Percentiles rank a stretch among this genome's conserved stretches.
Conservation (phyloP, 2,329 filamentous ascomycete genomes). For the Paraphaeosphaeria minitans region DNA sequence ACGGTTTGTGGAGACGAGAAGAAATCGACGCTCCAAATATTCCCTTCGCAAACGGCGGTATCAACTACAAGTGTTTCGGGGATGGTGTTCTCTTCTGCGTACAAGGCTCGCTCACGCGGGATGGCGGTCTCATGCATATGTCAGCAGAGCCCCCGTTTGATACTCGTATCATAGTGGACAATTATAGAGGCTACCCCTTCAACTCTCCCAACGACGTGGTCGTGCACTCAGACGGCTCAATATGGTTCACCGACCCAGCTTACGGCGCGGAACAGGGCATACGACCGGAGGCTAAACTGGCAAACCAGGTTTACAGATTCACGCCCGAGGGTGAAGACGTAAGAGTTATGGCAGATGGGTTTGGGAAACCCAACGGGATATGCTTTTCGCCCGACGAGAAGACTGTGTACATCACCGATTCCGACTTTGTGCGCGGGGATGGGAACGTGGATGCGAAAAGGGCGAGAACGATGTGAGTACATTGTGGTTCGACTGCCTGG, state of each 20-base stretch:
- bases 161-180: constrained; percentile 39
- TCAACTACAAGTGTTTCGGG: constrained; percentile 39
- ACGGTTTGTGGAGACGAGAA: constrained; percentile 11
- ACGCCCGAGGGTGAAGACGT: constrained; percentile 43
- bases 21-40: constrained; percentile 13
- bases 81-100: constrained; percentile 41
- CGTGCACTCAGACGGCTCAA: constrained; percentile 46
- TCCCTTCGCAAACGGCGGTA: constrained; percentile 33
- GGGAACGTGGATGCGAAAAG: constrained; percentile 5
- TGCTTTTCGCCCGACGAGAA: constrained; percentile 49
- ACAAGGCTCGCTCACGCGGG: constrained; percentile 36
- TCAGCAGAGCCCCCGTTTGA: constrained; percentile 24
- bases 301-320: constrained; percentile 46
- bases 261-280: constrained; percentile 31
- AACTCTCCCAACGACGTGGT: constrained; percentile 49
- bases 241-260: constrained; percentile 55
- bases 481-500: too few relatives aligned
- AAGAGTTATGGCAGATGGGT: constrained; percentile 46
- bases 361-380: constrained; percentile 51
- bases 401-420: constrained; percentile 52
- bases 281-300: constrained; percentile 28
- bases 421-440: constrained; percentile 31
- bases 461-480: constrained; percentile 22
- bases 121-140: constrained; percentile 40
- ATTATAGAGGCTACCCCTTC: constrained; percentile 52